Evolutionary conservation across 208 protist genomes (phyloP).

Genomic region (Leishmania martiniquensis): DNA sequence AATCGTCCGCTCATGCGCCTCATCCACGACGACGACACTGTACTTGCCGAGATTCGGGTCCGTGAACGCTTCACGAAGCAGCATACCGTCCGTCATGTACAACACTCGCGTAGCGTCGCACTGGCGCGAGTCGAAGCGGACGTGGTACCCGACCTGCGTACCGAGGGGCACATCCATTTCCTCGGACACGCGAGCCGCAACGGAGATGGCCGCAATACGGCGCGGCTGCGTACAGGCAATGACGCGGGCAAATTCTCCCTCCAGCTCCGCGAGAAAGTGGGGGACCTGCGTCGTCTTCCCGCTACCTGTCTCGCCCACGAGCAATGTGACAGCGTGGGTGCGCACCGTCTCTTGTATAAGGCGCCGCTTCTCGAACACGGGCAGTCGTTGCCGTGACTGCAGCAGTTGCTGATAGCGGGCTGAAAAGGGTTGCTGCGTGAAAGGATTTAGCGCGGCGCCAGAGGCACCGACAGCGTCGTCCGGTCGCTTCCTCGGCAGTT

Average conservation of each 20-base stretch:
- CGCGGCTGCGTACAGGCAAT: slow-evolving; percentile 98
- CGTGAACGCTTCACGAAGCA: slow-evolving; percentile 94
- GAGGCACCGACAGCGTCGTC: neutral
- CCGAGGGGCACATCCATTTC: slow-evolving; percentile 98
- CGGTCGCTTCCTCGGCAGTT: slow-evolving; percentile 1
- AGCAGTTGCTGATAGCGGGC: slow-evolving; percentile 53
- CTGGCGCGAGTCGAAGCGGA: slow-evolving; percentile 98
- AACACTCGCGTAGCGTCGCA: slow-evolving; percentile 95
- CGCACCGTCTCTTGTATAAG: slow-evolving; percentile 74
- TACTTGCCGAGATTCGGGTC: slow-evolving; percentile 94
- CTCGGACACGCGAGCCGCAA: slow-evolving; percentile 98
- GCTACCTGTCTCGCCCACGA: slow-evolving; percentile 96
- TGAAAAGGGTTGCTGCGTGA: slow-evolving; percentile 57
- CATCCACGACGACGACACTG: slow-evolving; percentile 98
- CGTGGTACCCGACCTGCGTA: slow-evolving; percentile 98
- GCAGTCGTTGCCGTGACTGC: slow-evolving; percentile 47
- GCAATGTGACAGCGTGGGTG: slow-evolving; percentile 82
- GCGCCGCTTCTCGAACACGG: slow-evolving; percentile 58
- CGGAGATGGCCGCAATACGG: slow-evolving; percentile 98
- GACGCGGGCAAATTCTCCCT: slow-evolving; percentile 22
- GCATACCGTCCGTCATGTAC: slow-evolving; percentile 99
- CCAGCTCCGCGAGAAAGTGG: slow-evolving; percentile 88
- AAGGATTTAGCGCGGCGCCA: slow-evolving; percentile 29
- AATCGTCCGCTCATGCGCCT: slow-evolving; percentile 99
- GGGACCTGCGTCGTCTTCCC: slow-evolving; percentile 98